phyloP scores from a whole-genome alignment of 441 rosid genomes.

The Eruca vesicaria region DNA sequence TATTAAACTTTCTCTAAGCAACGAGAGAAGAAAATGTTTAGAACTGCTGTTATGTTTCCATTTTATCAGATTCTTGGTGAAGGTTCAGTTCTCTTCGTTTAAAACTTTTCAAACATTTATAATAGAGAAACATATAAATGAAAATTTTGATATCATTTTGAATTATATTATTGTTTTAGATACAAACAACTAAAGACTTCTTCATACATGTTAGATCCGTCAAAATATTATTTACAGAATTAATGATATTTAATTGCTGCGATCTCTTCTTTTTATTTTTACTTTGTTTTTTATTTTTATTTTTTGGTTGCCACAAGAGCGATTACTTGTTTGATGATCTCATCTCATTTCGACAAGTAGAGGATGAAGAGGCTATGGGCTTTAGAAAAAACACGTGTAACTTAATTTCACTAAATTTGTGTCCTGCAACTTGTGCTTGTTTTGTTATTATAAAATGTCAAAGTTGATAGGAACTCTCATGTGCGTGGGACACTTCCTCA shows the following conservation, averaged over 20 bases:
- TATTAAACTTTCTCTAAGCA: background rate
- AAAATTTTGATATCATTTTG: background rate
- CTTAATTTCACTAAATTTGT: background rate
- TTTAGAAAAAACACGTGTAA: slow-evolving; percentile 21
- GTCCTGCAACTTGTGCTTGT: slow-evolving; percentile 13
- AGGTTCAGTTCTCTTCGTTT: background rate
- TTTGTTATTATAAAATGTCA: slow-evolving; percentile 24
- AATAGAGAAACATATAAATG: background rate
- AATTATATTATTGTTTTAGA: background rate
- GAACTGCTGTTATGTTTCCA: background rate
- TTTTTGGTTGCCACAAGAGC: slow-evolving; percentile 1
- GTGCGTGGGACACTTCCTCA: slow-evolving; percentile 18
- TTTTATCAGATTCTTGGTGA: background rate
- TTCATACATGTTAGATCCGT: background rate
- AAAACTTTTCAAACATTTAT: background rate
- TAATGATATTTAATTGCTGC: background rate
- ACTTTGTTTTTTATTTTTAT: background rate
- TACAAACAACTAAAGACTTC: background rate
- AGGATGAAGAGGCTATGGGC: background rate
- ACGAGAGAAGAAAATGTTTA: background rate
- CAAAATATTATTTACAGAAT: background rate
- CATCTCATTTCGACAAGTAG: slow-evolving; percentile 11
- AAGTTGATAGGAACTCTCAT: slow-evolving; percentile 28
- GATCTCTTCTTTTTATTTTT: background rate
- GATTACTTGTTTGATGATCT: slow-evolving; percentile 16